These are phyloP conservation scores for Saururus chinensis DNA, from an alignment of 164 flowering plant genomes.

Conservation along the genomic window DNA sequence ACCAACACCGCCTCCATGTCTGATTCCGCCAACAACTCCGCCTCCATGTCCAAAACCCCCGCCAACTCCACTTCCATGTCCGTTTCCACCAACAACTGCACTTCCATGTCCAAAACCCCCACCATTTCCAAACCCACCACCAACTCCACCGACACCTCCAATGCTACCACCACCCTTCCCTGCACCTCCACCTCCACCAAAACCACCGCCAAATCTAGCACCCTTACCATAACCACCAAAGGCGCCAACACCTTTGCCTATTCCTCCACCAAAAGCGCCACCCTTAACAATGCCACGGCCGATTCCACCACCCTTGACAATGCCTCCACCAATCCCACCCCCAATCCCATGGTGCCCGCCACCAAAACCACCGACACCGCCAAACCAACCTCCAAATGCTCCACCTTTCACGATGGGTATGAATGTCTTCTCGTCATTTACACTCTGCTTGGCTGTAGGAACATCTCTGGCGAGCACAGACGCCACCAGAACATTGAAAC, in stretches of 20 bases:
- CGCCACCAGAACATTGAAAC: constrained; percentile 1
- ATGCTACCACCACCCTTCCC: constrained; percentile 1
- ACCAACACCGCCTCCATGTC: too few species aligned
- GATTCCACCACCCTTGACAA: constrained; percentile 1
- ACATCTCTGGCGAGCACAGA: neutral
- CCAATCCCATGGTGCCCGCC: neutral
- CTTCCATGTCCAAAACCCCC: too few species aligned
- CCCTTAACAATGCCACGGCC: constrained; percentile 1
- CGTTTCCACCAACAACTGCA: too few species aligned
- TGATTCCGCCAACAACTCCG: too few species aligned
- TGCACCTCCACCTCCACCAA: neutral
- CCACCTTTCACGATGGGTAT: neutral
- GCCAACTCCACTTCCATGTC: too few species aligned
- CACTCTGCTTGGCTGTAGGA: neutral
- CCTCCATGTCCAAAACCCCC: too few species aligned
- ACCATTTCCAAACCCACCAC: too few species aligned
- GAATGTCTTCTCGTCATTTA: constrained; percentile 2
- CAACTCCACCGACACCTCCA: neutral
- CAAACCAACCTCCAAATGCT: neutral
- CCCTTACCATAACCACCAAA: neutral
- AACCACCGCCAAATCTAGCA: neutral
- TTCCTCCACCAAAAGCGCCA: neutral
- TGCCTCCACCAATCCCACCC: neutral
- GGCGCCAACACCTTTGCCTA: neutral
- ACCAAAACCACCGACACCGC: neutral